Evolutionary conservation across 225 moss, liverwort and hornwort species (phyloP), one percentile per base, ranked within the genome.

Genomic region (Marchantia polymorpha): DNA sequence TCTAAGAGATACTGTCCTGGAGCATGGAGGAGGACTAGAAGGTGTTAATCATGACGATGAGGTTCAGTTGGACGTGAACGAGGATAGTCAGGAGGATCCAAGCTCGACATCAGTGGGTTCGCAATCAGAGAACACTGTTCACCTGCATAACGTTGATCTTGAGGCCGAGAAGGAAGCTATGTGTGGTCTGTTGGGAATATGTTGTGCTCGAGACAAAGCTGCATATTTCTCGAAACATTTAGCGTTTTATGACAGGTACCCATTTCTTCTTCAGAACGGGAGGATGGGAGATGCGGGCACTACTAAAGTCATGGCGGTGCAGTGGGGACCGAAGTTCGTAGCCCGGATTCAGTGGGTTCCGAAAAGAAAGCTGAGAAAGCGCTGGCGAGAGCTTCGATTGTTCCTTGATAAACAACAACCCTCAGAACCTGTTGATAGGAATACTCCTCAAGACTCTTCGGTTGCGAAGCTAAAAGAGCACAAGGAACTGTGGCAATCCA

Each of bases 231-330:
- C 69, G 52, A 77, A 72, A 46, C 75, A 84, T 54, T 76, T 84
- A 76, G 25, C 76, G 7, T 3, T 58, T 29, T 61, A 70, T n/a
- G 84, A 84, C 64, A 69, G 52, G 60, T 22, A 64, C 20, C 80
- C 84, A 17, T 84, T 80, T 47, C 77, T 84, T 31, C 76, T 84
- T 50, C 75, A 76, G 9, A 80, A 72, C 19, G 80, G 70, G 7
- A 83, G 83, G 79, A 84, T 81, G 84, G 84, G 84, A 75, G 84
- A 84, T 65, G 84, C 84, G 49, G 84, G 84, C n/a, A 84, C 84
- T 7, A 76, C 80, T 0, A 84, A 84, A 67, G 84, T 84, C 30
- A 84, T 67, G 29, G 69, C 84, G 23, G 30, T 84, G 26, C 79
- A 80, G 16, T 80, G 84, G 84, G 80, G 84, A 9, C 64, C 80